A percentile compares a stretch with the other conserved stretches of the same genome.
These are phyloP conservation scores for Heteromeles arbutifolia DNA, from an alignment of 306 rosid genomes.

Conservation along the genomic window DNA sequence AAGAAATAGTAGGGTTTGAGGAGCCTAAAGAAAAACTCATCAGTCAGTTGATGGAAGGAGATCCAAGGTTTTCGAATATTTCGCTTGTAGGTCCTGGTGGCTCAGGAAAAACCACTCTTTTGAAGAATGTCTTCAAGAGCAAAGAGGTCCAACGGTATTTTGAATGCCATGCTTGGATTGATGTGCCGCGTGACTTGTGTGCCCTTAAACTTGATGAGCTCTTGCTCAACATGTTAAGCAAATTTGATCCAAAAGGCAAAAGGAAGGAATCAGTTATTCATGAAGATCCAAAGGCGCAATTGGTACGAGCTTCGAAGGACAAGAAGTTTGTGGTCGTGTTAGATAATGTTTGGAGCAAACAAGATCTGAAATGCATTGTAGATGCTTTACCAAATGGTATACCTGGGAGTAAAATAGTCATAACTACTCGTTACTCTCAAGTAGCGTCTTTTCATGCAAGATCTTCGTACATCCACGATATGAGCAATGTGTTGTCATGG, in stretches of 20 bases:
- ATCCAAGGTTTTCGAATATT: not conserved
- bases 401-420: constrained; percentile 8
- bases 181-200: not conserved
- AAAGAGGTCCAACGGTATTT: not conserved
- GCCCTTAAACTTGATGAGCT: not conserved
- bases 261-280: not conserved
- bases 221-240: not conserved
- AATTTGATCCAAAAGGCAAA: not conserved
- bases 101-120: not conserved
- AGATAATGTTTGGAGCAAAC: not conserved
- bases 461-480: not conserved
- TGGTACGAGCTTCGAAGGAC: not conserved
- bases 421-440: not conserved
- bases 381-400: not conserved
- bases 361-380: not conserved
- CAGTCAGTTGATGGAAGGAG: not conserved
- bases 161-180: constrained; percentile 5
- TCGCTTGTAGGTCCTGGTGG: not conserved
- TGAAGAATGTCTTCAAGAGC: not conserved
- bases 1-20: not conserved
- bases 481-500: not conserved
- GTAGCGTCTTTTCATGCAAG: not conserved
- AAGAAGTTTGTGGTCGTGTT: not conserved
- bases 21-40: not conserved
- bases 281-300: not conserved